phyloP scores from a whole-genome alignment of 306 rosid species.

The Morella rubra region DNA sequence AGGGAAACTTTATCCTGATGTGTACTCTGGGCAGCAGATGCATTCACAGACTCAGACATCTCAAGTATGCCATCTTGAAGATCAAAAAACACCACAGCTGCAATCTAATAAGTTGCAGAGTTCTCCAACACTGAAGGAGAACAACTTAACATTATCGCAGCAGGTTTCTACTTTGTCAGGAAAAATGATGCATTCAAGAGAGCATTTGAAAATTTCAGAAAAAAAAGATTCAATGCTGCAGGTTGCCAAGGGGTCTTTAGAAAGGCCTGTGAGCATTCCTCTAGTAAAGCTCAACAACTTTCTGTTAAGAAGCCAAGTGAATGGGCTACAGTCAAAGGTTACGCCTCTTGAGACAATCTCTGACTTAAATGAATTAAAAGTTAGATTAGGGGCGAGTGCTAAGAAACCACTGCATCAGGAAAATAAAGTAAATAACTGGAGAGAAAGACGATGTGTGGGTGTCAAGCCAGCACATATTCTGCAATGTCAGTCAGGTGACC shows the following conservation, averaged over 20 bases:
- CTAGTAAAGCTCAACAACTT: background rate
- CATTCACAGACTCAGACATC: conserved; percentile 17
- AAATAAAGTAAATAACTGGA: background rate
- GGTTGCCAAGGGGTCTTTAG: background rate
- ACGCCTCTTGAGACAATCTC: background rate
- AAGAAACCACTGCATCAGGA: background rate
- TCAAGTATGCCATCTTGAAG: conserved; percentile 3
- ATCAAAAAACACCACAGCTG: background rate
- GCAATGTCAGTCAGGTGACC: background rate
- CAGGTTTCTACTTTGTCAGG: background rate
- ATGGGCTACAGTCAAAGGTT: background rate
- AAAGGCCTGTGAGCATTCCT: background rate
- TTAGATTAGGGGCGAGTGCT: background rate
- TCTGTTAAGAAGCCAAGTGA: background rate
- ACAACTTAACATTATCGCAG: background rate
- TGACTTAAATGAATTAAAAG: background rate
- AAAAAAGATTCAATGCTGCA: conserved; percentile 5
- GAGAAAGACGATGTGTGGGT: background rate
- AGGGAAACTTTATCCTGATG: conserved; percentile 21
- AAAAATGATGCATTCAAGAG: conserved; percentile 17
- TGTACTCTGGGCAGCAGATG: conserved; percentile 10
- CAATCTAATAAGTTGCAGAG: conserved; percentile 16
- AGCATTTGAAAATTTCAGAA: conserved; percentile 1
- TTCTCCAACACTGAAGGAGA: background rate
- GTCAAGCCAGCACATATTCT: background rate